phyloP scores from a whole-genome alignment of 768 basidiomycete genomes.

The Leccinum truebloodii region DNA sequence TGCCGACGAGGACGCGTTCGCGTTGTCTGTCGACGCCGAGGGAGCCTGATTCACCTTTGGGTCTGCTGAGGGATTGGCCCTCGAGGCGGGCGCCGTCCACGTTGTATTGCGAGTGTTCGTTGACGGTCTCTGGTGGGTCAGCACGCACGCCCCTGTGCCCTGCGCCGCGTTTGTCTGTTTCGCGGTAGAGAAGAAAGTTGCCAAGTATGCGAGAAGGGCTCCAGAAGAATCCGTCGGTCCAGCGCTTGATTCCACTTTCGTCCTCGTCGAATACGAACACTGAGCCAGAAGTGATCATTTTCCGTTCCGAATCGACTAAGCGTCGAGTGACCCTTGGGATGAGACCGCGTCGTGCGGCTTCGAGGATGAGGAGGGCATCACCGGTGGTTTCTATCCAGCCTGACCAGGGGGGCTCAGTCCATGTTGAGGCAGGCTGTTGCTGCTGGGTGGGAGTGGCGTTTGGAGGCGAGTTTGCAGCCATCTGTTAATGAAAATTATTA shows the following conservation, averaged over 20 bases:
- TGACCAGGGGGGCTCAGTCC: slow-evolving; percentile 88
- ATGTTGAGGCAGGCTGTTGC: slow-evolving; percentile 44
- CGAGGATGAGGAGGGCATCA: slow-evolving; percentile 95
- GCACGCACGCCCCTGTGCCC: slow-evolving; percentile 56
- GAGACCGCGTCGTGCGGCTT: slow-evolving; percentile 86
- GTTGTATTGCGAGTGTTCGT: slow-evolving; percentile 41
- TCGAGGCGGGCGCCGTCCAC: slow-evolving; percentile 32
- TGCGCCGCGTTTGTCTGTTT: slow-evolving; percentile 82
- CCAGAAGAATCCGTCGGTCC: slow-evolving; percentile 99
- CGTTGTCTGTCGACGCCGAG: slow-evolving; percentile 64
- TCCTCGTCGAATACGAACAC: slow-evolving; percentile 98
- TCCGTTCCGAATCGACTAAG: slow-evolving; percentile 88
- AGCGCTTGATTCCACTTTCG: slow-evolving; percentile 95
- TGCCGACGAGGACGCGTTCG: slow-evolving; percentile 84
- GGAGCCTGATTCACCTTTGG: slow-evolving; percentile 52
- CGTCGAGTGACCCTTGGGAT: slow-evolving; percentile 92
- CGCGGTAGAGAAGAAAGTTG: slow-evolving; percentile 94
- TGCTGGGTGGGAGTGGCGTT: slow-evolving; percentile 14
- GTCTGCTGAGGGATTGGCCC: slow-evolving; percentile 59
- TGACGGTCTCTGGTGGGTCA: slow-evolving; percentile 40
- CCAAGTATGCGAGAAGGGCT: slow-evolving; percentile 89
- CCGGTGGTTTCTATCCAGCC: slow-evolving; percentile 96
- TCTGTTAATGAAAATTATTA: slow-evolving; percentile 7
- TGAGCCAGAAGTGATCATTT: slow-evolving; percentile 90
- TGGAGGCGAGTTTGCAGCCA: slow-evolving; percentile 33